phyloP scores from a whole-genome alignment of 1,139 yeast species.

The Saccharomycopsis crataegensis region DNA sequence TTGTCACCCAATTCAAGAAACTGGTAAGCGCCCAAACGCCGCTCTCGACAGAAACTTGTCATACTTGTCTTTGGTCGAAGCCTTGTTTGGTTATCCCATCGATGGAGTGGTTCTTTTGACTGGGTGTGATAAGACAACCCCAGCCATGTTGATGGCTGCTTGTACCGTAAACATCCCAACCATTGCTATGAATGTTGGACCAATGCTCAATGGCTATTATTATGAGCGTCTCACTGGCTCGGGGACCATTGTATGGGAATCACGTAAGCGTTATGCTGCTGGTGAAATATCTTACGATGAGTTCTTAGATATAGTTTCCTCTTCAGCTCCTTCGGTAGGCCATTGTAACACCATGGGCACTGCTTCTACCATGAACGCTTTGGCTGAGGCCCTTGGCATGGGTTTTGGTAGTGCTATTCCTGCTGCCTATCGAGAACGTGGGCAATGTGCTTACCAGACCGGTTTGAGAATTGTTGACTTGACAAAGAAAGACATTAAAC shows the following conservation, averaged over 20 bases:
- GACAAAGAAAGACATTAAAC: constrained; percentile 66
- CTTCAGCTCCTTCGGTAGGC: constrained; percentile 97
- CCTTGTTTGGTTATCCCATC: constrained; percentile 25
- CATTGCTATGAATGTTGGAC: constrained; percentile 31
- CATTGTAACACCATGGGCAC: constrained; percentile 99
- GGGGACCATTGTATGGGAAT: constrained; percentile 25
- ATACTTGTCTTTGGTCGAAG: constrained; percentile 24
- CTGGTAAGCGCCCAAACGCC: constrained; percentile 26
- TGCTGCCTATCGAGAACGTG: constrained; percentile 76
- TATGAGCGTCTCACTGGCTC: constrained; percentile 24
- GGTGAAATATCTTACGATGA: constrained; percentile 59
- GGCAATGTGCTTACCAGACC: constrained; percentile 69
- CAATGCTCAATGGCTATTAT: constrained; percentile 29
- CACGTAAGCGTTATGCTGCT: constrained; percentile 20
- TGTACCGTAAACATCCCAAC: constrained; percentile 30
- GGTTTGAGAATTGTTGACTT: constrained; percentile 82
- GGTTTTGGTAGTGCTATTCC: constrained; percentile 84
- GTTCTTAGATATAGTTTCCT: constrained; percentile 75
- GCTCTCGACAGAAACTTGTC: constrained; percentile 25
- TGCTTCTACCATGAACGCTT: constrained; percentile 98
- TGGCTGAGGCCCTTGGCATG: constrained; percentile 94
- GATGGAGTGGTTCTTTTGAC: constrained; percentile 29
- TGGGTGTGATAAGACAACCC: constrained; percentile 32
- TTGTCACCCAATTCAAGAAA: constrained; percentile 26
- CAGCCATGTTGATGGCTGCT: constrained; percentile 31